phyloP scores from a whole-genome alignment of 495 filamentous ascomycete species.

The Penicillium waksmanii region DNA sequence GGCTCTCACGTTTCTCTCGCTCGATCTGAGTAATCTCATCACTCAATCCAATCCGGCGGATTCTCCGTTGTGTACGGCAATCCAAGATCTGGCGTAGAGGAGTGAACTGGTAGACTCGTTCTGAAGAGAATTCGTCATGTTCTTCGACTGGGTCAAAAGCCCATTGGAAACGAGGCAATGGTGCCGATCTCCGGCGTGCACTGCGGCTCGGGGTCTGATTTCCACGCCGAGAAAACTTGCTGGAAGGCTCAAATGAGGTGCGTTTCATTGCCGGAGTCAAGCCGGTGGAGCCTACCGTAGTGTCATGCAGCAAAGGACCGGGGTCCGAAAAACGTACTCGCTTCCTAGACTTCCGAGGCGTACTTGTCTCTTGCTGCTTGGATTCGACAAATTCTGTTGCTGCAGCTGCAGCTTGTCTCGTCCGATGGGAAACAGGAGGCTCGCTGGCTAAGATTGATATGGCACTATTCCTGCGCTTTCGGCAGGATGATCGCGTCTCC shows the following conservation, averaged over 20 bases:
- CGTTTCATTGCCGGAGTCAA: slow-evolving; percentile 69
- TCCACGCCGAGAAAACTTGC: slow-evolving; percentile 13
- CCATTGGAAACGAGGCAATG: slow-evolving; percentile 28
- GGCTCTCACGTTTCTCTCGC: slow-evolving; percentile 52
- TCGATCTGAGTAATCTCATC: slow-evolving; percentile 73
- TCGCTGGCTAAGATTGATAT: slow-evolving; percentile 21
- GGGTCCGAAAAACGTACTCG: slow-evolving; percentile 76
- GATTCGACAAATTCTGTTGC: neutral
- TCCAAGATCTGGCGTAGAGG: slow-evolving; percentile 73
- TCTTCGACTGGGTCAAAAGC: slow-evolving; percentile 35
- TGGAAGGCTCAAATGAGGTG: slow-evolving; percentile 46
- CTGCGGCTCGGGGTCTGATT: slow-evolving; percentile 48
- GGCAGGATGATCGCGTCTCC: slow-evolving; percentile 35
- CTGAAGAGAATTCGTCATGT: slow-evolving; percentile 30
- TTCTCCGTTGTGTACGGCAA: slow-evolving; percentile 68
- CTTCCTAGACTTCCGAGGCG: slow-evolving; percentile 54
- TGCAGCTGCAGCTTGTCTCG: slow-evolving; percentile 16
- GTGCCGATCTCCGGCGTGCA: slow-evolving; percentile 40
- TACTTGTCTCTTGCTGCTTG: slow-evolving; percentile 17
- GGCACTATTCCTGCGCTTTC: slow-evolving; percentile 37
- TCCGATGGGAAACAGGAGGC: slow-evolving; percentile 29
- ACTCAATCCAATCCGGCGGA: slow-evolving; percentile 71
- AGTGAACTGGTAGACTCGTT: slow-evolving; percentile 59
- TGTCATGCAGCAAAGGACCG: slow-evolving; percentile 49
- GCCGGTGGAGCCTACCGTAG: slow-evolving; percentile 55